A percentile compares a stretch with the other conserved stretches of the same genome.
These are phyloP conservation scores for Solanum ossicruentum DNA, from an alignment of 257 asterid genomes.

Conservation along the genomic window DNA sequence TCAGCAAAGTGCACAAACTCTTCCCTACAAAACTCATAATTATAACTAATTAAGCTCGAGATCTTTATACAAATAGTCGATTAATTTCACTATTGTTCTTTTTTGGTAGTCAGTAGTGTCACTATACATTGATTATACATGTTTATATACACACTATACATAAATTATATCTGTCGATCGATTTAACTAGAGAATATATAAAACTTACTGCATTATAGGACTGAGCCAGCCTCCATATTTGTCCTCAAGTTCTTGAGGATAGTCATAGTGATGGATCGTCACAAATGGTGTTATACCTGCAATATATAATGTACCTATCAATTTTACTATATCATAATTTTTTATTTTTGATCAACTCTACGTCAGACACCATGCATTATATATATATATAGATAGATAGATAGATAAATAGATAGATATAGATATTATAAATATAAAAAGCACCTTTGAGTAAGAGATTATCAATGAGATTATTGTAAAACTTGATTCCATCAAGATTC, in stretches of 20 bases:
- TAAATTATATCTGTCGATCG: background rate
- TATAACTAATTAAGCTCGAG: background rate
- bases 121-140: background rate
- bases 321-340: background rate
- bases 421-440: too few species aligned
- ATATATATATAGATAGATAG: too few species aligned
- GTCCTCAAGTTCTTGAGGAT: constrained; percentile 14
- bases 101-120: too few species aligned
- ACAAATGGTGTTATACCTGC: constrained; percentile 27
- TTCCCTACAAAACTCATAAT: constrained; percentile 25
- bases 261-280: constrained; percentile 18
- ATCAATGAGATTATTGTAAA: constrained; percentile 44
- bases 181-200: background rate
- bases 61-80: too few species aligned
- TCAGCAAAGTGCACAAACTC: constrained; percentile 50
- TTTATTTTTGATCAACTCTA: background rate
- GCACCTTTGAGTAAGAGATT: constrained; percentile 46
- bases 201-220: constrained; percentile 11
- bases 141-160: background rate
- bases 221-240: constrained; percentile 24
- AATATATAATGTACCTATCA: background rate
- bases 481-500: constrained; percentile 33
- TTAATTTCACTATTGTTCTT: too few species aligned
- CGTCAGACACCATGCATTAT: background rate
- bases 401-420: too few species aligned